Conservation (phyloP, 306 rosid species). For the Pachyrhizus erosus region DNA sequence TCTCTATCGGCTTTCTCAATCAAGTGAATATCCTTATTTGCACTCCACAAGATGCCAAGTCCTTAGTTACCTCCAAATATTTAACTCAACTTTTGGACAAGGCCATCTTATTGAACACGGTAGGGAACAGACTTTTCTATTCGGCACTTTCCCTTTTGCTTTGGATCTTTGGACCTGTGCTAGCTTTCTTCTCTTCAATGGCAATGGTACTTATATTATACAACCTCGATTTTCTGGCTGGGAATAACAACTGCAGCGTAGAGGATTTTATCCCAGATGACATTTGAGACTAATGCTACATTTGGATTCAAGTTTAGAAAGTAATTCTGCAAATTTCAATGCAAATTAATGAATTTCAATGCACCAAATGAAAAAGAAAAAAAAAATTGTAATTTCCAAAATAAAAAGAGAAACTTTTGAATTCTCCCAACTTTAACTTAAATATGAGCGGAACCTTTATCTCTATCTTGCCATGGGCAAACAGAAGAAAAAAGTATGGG, state of each 20-base stretch:
- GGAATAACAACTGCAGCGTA: background rate
- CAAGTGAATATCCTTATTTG: slow-evolving; percentile 35
- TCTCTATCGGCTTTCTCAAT: background rate
- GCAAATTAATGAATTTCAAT: too few species aligned
- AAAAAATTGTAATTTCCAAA: too few species aligned
- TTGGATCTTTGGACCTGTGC: slow-evolving; percentile 84
- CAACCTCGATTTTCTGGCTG: slow-evolving; percentile 62
- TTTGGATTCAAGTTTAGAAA: too few species aligned
- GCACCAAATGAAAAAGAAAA: too few species aligned
- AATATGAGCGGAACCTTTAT: too few species aligned
- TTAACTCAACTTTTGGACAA: slow-evolving; percentile 20
- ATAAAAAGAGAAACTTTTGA: too few species aligned
- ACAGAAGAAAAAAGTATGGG: too few species aligned
- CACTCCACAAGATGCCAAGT: slow-evolving; percentile 28
- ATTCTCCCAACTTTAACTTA: too few species aligned
- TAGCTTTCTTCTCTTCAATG: slow-evolving; percentile 64
- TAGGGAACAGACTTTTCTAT: slow-evolving; percentile 78
- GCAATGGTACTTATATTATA: slow-evolving; percentile 62
- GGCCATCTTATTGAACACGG: slow-evolving; percentile 17
- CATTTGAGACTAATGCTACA: background rate
- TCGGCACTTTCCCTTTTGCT: slow-evolving; percentile 64
- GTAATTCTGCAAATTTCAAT: too few species aligned
- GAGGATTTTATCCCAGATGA: background rate
- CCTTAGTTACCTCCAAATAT: slow-evolving; percentile 30
- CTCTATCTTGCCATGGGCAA: too few species aligned